Evolutionary conservation across 2,329 filamentous ascomycete species (phyloP).

Genomic region (Cyclaneusma minus): DNA sequence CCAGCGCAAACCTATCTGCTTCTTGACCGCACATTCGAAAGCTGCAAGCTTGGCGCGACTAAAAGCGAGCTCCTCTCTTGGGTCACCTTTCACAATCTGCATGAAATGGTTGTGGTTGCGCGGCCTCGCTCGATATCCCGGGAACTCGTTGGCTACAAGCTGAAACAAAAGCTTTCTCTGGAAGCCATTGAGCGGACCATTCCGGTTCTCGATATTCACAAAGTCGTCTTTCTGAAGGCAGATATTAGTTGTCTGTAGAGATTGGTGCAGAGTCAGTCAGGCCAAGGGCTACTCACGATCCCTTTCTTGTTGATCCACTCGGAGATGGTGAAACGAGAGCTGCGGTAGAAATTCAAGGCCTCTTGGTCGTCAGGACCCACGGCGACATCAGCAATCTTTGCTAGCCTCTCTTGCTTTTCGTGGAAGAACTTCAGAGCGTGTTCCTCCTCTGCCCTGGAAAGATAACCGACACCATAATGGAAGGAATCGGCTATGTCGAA

Average conservation of each 20-base stretch:
- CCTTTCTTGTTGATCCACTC: slow-evolving; percentile 14
- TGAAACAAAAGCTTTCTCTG: slow-evolving; percentile 53
- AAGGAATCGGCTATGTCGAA: slow-evolving; percentile 44
- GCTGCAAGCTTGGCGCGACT: slow-evolving; percentile 3
- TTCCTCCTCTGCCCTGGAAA: slow-evolving; percentile 42
- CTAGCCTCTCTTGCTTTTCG: slow-evolving; percentile 18
- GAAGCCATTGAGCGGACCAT: slow-evolving; percentile 32
- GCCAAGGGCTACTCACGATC: no score
- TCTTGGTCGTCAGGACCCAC: slow-evolving; percentile 10
- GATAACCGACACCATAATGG: slow-evolving; percentile 40
- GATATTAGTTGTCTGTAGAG: no score
- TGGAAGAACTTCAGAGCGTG: slow-evolving; percentile 27
- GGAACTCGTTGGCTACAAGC: slow-evolving; percentile 45
- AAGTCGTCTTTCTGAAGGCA: no score
- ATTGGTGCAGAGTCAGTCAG: no score
- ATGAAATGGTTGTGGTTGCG: slow-evolving; percentile 14
- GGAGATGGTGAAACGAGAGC: slow-evolving; percentile 11
- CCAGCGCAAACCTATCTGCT: slow-evolving; percentile 16
- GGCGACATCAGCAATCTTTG: slow-evolving; percentile 12
- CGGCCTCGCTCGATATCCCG: slow-evolving; percentile 14
- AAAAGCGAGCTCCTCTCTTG: slow-evolving; percentile 9
- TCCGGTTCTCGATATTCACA: slow-evolving; percentile 27
- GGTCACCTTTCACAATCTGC: slow-evolving; percentile 15
- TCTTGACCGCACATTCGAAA: slow-evolving; percentile 9
- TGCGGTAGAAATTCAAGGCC: slow-evolving; percentile 11